A percentile compares a stretch with the other conserved stretches of the same genome.
These are phyloP conservation scores for Cadophora sp. DNA, from an alignment of 2,329 filamentous ascomycete genomes.

Conservation along the genomic window DNA sequence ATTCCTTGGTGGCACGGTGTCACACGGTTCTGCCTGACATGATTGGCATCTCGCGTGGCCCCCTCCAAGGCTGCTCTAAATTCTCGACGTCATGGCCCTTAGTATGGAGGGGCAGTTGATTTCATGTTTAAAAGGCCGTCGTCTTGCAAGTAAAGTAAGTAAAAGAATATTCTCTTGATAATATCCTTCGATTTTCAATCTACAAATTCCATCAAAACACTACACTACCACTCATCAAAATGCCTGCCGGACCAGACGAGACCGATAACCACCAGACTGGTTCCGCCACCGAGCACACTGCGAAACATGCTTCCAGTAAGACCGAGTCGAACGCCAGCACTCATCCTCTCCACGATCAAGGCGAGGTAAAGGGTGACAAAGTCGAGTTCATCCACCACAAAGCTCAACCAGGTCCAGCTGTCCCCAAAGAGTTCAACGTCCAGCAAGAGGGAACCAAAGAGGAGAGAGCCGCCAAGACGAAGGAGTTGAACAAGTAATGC, in stretches of 20 bases:
- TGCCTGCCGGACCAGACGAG: slow-evolving; percentile 49
- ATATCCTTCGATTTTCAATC: background rate
- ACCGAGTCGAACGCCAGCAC: slow-evolving; percentile 47
- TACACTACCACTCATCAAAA: slow-evolving; percentile 37
- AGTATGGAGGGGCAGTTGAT: slow-evolving; percentile 16
- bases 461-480: slow-evolving; percentile 69
- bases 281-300: slow-evolving; percentile 47
- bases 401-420: slow-evolving; percentile 64
- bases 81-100: slow-evolving; percentile 24
- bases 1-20: background rate
- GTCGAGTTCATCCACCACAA: slow-evolving; percentile 58
- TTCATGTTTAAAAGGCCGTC: slow-evolving; percentile 13
- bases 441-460: slow-evolving; percentile 69
- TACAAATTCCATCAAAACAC: slow-evolving; percentile 2
- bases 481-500: slow-evolving; percentile 67
- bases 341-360: slow-evolving; percentile 47
- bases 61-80: background rate
- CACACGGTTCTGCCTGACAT: background rate
- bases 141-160: background rate
- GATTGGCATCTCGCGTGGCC: background rate
- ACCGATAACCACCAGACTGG: slow-evolving; percentile 39
- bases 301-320: slow-evolving; percentile 46
- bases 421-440: slow-evolving; percentile 59
- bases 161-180: background rate
- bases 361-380: slow-evolving; percentile 52